Base-by-base conservation (phyloP, 2,329 filamentous ascomycete genomes). In the Penicillium glabrum region DNA sequence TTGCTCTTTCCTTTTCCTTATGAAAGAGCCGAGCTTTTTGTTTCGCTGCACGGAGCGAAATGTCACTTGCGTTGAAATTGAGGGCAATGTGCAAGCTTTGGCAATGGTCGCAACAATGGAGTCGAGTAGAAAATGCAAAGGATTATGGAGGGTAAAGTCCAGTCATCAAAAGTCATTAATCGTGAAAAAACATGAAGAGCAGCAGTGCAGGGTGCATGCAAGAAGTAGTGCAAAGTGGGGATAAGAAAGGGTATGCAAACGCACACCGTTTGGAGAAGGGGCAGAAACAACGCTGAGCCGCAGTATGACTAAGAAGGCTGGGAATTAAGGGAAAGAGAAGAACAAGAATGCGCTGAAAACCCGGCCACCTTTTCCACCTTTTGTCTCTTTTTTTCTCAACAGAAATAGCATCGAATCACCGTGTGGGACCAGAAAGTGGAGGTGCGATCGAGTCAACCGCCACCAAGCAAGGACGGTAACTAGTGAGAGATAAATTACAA, bases 141-240 rank as follows among this genome's bases (percentile, higher is more conserved):
- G 35, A n/a, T 37, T n/a, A 37, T 11, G 8, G 27, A n/a, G 35
- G n/a, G 35, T 10, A 41, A 41, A 11, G 37, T 19, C 9, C n/a
- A 41, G 37, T 41, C 39, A 41, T 41, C 39, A 37, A 26, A 41
- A 24, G 43, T 61, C 64, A 63, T 62, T 72, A 64, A 70, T 72
- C 70, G 67, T 70, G 57, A 65, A 44, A 58, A 60, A 62, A 51
- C 53, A 52, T 31, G 50, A 54, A 51, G 31, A 53, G 37, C 54
- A 55, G 33, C 57, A 57, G 60, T 43, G 63, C 48, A 55, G 39
- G 39, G 13, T 13, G 63, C 62, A 69, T 68, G 64, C 62, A 67
- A 52, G 63, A 62, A 64, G 67, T 67, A 68, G 64, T 67, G 69
- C 35, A 66, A 54, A 47, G 48, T 54, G 51, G 35, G 11, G 39